Evolutionary conservation across 257 asterid genomes (phyloP), one percentile per base, ranked within the genome.

Genomic region (Verbascum thapsus): DNA sequence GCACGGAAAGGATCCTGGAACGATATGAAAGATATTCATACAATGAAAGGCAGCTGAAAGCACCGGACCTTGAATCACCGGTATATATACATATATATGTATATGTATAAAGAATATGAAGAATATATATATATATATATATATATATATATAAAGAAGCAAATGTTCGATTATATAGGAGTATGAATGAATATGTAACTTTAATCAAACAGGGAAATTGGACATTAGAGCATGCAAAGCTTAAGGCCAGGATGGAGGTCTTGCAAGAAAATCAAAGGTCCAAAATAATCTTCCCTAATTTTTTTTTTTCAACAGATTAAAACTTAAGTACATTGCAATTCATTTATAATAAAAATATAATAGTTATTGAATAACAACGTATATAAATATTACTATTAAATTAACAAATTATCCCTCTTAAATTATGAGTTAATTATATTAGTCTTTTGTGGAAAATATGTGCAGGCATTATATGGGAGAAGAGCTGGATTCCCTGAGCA

Each of bases 1-100:
- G 95, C 83, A 89, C 87, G 97, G 97, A 89, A 57, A 86, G 75
- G 81, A 87, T 89, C 69, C 87, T 89, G 6, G 95, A 86, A 74
- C 76, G 91, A 50, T 89, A 89, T 56, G 97, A 89, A 72, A 78
- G 91, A 63, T 78, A 83, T 76, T 84, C 97, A 12, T 76, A 81
- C 52, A 76, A 86, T 32, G 97, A 84, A 64, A 82, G 76, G 77
- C 85, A 87, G 70, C 75, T 71, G 41, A 78, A 57, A 47, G 54
- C 78, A 41, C 73, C 81, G 8, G 75, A 82, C 17, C 68, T 63
- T 12, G 80, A 80, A 11, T 76, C 89, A 16, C 84, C 83, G 78
- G 97, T 89, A 72, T 23, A n/a, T 26, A 1, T 26, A 26, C 5
- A 26, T 26, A 26, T 26, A 5, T 26, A 26, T 26, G 5, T 5